Percentiles rank a stretch among this genome's conserved stretches.
Evolutionary conservation across 2,329 filamentous ascomycete species (phyloP).

Genomic region (Apiospora aurea): DNA sequence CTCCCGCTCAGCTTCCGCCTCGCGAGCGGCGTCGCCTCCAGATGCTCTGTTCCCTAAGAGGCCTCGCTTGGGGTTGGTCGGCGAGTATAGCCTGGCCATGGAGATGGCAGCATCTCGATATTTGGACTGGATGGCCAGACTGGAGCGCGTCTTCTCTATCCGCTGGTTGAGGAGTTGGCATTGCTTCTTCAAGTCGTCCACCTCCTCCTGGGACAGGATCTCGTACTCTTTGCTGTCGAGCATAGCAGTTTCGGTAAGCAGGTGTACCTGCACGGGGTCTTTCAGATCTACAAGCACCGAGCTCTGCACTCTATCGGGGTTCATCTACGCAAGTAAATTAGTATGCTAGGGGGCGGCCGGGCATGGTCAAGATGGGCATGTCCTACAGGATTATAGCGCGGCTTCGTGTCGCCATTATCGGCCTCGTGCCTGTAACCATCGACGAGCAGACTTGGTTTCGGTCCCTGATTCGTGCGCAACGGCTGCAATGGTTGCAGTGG

Average conservation of each 20-base stretch:
- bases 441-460: slow-evolving; percentile 5
- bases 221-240: slow-evolving; percentile 86
- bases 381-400: slow-evolving; percentile 65
- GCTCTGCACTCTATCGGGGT: slow-evolving; percentile 59
- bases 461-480: slow-evolving; percentile 1
- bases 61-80: slow-evolving; percentile 60
- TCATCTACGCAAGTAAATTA: slow-evolving; percentile 50
- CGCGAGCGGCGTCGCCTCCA: slow-evolving; percentile 56
- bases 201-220: slow-evolving; percentile 88
- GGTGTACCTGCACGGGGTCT: slow-evolving; percentile 83
- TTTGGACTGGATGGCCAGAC: slow-evolving; percentile 89
- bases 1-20: slow-evolving; percentile 77
- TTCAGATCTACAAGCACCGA: slow-evolving; percentile 67
- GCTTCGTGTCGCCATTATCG: slow-evolving; percentile 59
- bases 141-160: slow-evolving; percentile 83
- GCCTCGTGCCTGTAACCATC: slow-evolving; percentile 63
- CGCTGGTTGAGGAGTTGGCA: slow-evolving; percentile 73
- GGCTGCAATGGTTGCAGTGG: slow-evolving; percentile 22
- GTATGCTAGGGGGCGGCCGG: slow-evolving; percentile 12
- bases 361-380: slow-evolving; percentile 12
- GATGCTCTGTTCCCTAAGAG: slow-evolving; percentile 58
- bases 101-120: slow-evolving; percentile 92
- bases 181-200: slow-evolving; percentile 91
- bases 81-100: slow-evolving; percentile 79
- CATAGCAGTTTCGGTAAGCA: slow-evolving; percentile 92